These are phyloP conservation scores for Microbotryum violaceum DNA, from an alignment of 1,284 basidiomycete species.

Conservation along the genomic window DNA sequence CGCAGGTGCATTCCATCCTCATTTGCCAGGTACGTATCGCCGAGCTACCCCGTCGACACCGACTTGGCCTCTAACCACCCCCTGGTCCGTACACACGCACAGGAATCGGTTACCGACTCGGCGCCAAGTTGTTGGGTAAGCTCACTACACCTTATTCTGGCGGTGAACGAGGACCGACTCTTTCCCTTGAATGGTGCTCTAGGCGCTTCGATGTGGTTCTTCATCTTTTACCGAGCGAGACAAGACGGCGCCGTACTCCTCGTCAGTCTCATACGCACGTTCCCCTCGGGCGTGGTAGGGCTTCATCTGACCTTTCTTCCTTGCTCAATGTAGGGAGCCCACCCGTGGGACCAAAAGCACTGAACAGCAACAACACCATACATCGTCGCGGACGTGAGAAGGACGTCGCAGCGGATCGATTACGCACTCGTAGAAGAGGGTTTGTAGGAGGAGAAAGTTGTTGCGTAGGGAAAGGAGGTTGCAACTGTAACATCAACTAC, in stretches of 20 bases:
- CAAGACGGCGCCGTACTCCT: slow-evolving; percentile 49
- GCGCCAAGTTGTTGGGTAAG: slow-evolving; percentile 68
- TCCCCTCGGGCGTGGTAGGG: neutral
- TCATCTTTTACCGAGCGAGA: slow-evolving; percentile 74
- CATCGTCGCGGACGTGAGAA: no score
- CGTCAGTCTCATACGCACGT: slow-evolving; percentile 37
- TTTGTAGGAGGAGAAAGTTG: no score
- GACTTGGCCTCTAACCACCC: neutral
- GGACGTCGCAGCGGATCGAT: no score
- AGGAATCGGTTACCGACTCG: slow-evolving; percentile 62
- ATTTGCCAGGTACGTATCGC: slow-evolving; percentile 19
- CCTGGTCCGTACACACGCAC: slow-evolving; percentile 35
- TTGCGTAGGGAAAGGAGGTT: no score
- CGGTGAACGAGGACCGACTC: neutral
- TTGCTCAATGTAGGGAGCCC: slow-evolving; percentile 42
- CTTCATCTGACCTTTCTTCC: slow-evolving; percentile 2
- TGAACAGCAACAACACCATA: no score
- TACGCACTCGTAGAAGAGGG: no score
- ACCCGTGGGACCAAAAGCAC: slow-evolving; percentile 46
- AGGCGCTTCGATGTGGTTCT: slow-evolving; percentile 88
- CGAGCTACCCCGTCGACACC: neutral
- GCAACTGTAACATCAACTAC: no score
- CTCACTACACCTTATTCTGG: neutral
- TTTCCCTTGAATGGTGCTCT: neutral
- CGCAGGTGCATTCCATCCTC: slow-evolving; percentile 30